Conservation (phyloP, 805 yeast genomes). For the Tetrapisispora taiwanensis region DNA sequence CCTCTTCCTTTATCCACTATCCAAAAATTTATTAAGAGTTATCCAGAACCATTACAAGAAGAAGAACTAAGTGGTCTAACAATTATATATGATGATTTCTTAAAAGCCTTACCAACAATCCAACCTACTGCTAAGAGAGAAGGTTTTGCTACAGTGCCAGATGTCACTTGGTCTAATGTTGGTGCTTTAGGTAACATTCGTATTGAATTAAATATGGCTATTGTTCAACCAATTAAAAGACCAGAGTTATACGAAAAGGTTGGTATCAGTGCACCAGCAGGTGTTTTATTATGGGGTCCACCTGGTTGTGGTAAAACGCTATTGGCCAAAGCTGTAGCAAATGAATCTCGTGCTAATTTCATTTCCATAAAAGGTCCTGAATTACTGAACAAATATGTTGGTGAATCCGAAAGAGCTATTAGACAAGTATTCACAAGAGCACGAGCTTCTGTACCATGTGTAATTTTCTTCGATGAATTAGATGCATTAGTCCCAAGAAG, state of each 20-base stretch:
- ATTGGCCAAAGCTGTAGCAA: constrained; percentile 94
- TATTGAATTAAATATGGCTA: constrained; percentile 90
- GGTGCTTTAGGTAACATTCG: constrained; percentile 80
- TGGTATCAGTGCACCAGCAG: constrained; percentile 94
- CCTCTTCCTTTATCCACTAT: constrained; percentile 49
- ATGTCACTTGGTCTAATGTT: constrained; percentile 89
- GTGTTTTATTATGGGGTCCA: constrained; percentile 97
- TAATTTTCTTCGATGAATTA: constrained; percentile 89
- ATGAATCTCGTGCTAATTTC: constrained; percentile 92
- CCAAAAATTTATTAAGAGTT: constrained; percentile 58
- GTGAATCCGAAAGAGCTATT: constrained; percentile 90
- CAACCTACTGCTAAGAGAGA: constrained; percentile 98
- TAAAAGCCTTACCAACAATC: constrained; percentile 77
- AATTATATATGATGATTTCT: constrained; percentile 70
- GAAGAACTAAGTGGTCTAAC: constrained; percentile 69
- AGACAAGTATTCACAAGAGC: constrained; percentile 91
- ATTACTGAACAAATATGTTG: constrained; percentile 85
- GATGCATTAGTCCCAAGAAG: constrained; percentile 95
- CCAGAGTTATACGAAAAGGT: constrained; percentile 85
- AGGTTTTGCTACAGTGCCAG: constrained; percentile 98
- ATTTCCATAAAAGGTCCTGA: constrained; percentile 96
- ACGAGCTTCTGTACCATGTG: constrained; percentile 86
- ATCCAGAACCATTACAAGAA: constrained; percentile 68
- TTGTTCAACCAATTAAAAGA: constrained; percentile 88
- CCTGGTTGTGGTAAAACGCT: constrained; percentile 98